Base-by-base conservation (phyloP, 805 yeast genomes). In the Lachancea cidri region DNA sequence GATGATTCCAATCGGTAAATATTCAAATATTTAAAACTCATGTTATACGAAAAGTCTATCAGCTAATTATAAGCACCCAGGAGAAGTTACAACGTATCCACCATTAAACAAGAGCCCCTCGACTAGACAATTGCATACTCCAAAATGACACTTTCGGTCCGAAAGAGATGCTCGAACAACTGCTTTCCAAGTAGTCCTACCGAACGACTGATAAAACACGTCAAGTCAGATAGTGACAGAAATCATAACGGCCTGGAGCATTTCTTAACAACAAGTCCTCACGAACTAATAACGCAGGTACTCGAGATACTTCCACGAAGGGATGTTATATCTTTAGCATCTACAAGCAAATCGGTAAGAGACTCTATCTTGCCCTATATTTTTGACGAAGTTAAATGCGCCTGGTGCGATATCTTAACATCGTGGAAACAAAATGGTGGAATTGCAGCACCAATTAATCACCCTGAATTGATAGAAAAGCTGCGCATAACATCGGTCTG, bases 401-500 rank as follows among this genome's bases (percentile, higher is more conserved):
- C 47, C 1, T 54, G 50, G 44, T 43, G 37, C 27, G 47, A 34
- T 35, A 42, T 44, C 34, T 33, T 45, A 27, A 22, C 45, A 18
- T 36, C 37, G 11, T 50, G 52, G 52, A 39, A 37, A 11, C 24
- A 41, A 13, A 2, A 22, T 11, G 7, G 27, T n/a, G 35, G 27
- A 5, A 25, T 33, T 15, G 40, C 40, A 18, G 46, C 37, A 15
- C 41, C 33, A 14, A 48, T 42, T 14, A 24, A 7, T 15, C 27
- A 42, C 16, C 36, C 43, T 5, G 38, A 29, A 17, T 46, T 42
- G 7, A 53, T 60, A n/a, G 62, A 58, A 39, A 45, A 39, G 4
- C 34, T 64, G n/a, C 46, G 54, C 22, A 50, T 64, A 17, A 41
- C 53, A 5, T 55, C 61, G 14, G 45, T 54, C 6, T 55, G 61